Evolutionary conservation across 352 stramenopile genomes (phyloP).

Genomic region (Globisporangium paddicum): DNA sequence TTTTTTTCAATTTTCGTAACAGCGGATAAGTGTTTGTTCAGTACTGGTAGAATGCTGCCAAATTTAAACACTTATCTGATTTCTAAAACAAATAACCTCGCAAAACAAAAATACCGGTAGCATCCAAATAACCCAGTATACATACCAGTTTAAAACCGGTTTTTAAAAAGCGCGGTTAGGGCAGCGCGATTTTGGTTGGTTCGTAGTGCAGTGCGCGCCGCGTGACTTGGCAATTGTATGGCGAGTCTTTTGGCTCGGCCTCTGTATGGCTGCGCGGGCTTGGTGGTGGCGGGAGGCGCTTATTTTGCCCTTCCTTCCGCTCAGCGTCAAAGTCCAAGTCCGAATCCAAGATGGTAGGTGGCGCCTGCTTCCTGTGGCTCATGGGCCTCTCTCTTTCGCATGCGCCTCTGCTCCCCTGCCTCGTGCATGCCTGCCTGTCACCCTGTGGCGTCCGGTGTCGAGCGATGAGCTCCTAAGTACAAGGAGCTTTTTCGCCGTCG

Average conservation of each 20-base stretch:
- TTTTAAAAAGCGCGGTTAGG: not conserved
- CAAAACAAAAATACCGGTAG: no score
- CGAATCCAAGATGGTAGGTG: slow-evolving; percentile 83
- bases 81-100: no score
- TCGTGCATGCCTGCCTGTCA: not conserved
- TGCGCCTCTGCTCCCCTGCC: not conserved
- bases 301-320: slow-evolving; percentile 87
- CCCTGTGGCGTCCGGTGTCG: no score
- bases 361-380: not conserved
- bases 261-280: slow-evolving; percentile 56
- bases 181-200: slow-evolving; percentile 19
- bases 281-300: slow-evolving; percentile 29
- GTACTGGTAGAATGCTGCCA: no score
- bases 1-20: no score
- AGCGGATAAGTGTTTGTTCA: no score
- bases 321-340: slow-evolving; percentile 85
- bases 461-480: not conserved
- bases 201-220: slow-evolving; percentile 41
- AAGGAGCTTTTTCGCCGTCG: not conserved
- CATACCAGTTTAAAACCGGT: not conserved
- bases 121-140: no score
- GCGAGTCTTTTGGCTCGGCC: slow-evolving; percentile 20
- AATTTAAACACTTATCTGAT: no score
- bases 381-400: not conserved
- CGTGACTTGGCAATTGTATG: slow-evolving; percentile 70